phyloP scores from a whole-genome alignment of 805 yeast species.

The Lachancea thermotolerans region DNA sequence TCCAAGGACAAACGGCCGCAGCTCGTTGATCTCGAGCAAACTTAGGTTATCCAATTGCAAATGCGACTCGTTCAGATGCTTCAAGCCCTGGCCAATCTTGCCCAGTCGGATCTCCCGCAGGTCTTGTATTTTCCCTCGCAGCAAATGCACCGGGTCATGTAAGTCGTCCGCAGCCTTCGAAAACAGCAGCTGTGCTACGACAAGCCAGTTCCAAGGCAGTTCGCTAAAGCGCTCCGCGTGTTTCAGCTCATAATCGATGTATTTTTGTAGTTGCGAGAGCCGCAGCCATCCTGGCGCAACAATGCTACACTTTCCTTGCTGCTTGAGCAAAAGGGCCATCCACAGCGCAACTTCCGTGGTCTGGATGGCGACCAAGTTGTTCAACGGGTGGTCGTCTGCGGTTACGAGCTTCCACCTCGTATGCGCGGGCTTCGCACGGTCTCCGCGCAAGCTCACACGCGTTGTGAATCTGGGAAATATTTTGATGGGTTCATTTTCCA shows the following conservation, averaged over 20 bases:
- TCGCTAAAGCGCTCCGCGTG: slow-evolving; percentile 53
- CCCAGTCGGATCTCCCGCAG: slow-evolving; percentile 74
- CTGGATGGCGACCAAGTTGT: slow-evolving; percentile 48
- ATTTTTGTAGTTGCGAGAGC: slow-evolving; percentile 43
- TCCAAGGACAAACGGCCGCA: slow-evolving; percentile 71
- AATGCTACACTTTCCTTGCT: slow-evolving; percentile 79
- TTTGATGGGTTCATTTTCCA: slow-evolving; percentile 69
- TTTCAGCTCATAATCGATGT: slow-evolving; percentile 60
- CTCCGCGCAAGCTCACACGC: slow-evolving; percentile 14
- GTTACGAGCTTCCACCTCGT: slow-evolving; percentile 29
- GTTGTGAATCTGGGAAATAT: slow-evolving; percentile 64
- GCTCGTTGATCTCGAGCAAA: slow-evolving; percentile 77
- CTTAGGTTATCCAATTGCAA: slow-evolving; percentile 78
- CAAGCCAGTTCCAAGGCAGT: slow-evolving; percentile 88
- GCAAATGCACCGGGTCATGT: slow-evolving; percentile 59
- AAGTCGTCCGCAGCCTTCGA: slow-evolving; percentile 71
- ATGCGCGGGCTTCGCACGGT: slow-evolving; percentile 5
- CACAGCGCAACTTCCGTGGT: slow-evolving; percentile 72
- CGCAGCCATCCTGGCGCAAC: slow-evolving; percentile 84
- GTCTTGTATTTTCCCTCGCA: slow-evolving; percentile 71
- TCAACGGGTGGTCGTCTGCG: slow-evolving; percentile 31
- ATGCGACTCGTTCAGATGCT: slow-evolving; percentile 73
- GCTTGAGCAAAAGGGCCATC: slow-evolving; percentile 77
- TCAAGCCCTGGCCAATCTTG: slow-evolving; percentile 75
- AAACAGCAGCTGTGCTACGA: slow-evolving; percentile 63